phyloP scores from a whole-genome alignment of 2,329 filamentous ascomycete species.

The Cladosporium sp. region DNA sequence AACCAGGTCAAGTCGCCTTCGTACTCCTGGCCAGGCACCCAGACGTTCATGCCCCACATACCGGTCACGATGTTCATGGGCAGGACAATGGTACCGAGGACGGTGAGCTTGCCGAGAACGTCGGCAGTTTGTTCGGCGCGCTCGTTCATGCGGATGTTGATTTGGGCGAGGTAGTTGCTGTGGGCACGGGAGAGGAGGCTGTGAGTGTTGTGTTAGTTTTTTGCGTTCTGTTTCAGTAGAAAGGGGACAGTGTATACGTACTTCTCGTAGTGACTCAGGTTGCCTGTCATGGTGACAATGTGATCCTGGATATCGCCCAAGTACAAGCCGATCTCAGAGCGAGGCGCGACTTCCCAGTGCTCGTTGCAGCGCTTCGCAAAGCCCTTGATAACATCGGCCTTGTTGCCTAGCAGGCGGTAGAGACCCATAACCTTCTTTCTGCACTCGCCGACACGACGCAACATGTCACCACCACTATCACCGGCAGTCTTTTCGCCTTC shows the following conservation, averaged over 20 bases:
- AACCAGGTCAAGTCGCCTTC: constrained; percentile 62
- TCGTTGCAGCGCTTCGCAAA: constrained; percentile 98
- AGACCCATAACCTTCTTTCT: constrained; percentile 97
- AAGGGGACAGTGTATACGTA: constrained; percentile 47
- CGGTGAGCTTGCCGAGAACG: constrained; percentile 90
- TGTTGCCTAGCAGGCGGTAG: constrained; percentile 90
- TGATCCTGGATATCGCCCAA: constrained; percentile 98
- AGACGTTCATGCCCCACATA: constrained; percentile 92
- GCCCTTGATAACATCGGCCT: constrained; percentile 98
- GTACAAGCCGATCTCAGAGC: constrained; percentile 96
- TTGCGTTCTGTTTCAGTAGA: constrained; percentile 12
- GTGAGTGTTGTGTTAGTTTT: neutral
- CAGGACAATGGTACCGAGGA: constrained; percentile 92
- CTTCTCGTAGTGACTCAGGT: constrained; percentile 95
- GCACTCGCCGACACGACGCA: constrained; percentile 88
- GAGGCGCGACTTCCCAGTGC: constrained; percentile 92
- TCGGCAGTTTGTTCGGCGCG: constrained; percentile 94
- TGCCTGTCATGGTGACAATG: constrained; percentile 98
- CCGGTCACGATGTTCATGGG: constrained; percentile 99
- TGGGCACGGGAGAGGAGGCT: constrained; percentile 90
- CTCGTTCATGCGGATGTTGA: constrained; percentile 99
- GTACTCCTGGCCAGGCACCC: constrained; percentile 83
- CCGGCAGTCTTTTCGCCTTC: constrained; percentile 43
- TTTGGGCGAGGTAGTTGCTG: constrained; percentile 97
- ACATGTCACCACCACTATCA: constrained; percentile 72